Evolutionary conservation across 2,329 filamentous ascomycete genomes (phyloP), one percentile per base, ranked within the genome.

Genomic region (Exophiala sp.): DNA sequence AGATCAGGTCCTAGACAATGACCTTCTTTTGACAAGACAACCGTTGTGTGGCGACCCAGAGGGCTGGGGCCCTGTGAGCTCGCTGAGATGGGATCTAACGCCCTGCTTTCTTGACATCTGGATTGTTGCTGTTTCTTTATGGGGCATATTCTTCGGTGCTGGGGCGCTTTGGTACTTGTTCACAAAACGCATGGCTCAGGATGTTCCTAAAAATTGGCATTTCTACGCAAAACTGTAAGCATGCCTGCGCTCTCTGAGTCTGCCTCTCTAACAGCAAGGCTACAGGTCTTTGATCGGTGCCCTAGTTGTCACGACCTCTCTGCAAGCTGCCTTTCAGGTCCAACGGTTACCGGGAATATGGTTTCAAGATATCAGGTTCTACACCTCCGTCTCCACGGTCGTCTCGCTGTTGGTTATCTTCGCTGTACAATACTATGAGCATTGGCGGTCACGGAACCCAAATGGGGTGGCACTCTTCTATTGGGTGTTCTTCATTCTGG

Each of bases 41-140:
- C 82, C 87, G 50, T 74, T 96, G 68, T 97, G 91, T 71, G 81
- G 85, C 67, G 93, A 95, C 70, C 74, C 77, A 47, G 91, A 97
- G 70, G 94, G 93, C 63, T 98, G 93, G 93, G 94, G 94, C 1
- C 93, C 93, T 18, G 66, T 98, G 65, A 96, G 89, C 69, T 82
- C 83, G 29, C 76, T 82, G 59, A 79, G 91, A 67, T 96, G 88
- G 69, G 93, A 98, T 71, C 89, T 98, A 63, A 97, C 93, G 13
- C 91, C 93, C 34, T 98, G 93, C 73, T 98, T 98, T 66, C 82
- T 97, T 62, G 94, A 98, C 66, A 80, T 95, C 18, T 90, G 88
- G 81, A 80, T 97, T 52, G 81, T 86, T 27, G 71, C 77, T 1
- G 86, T 95, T 22, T 87, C 88, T 7, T 76, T 76, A 11, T 94